Conservation (phyloP, 257 asterid species). For the Solanum sparsipilum region DNA sequence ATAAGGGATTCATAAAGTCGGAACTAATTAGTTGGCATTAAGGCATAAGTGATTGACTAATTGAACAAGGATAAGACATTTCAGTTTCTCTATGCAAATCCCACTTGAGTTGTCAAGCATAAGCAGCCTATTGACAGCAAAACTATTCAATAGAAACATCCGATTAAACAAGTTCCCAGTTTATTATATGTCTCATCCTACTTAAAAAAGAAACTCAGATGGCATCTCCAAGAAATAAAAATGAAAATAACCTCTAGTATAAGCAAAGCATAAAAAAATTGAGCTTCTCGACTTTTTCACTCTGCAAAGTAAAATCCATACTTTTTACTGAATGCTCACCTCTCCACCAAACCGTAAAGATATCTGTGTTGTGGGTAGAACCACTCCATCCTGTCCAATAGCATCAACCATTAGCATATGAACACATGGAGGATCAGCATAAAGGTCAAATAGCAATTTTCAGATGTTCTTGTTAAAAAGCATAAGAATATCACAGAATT, state of each 20-base stretch:
- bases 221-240: neutral
- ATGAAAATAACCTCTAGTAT: neutral
- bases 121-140: neutral
- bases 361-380: constrained; percentile 70
- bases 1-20: neutral
- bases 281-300: neutral
- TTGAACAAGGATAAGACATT: neutral
- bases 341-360: constrained; percentile 91
- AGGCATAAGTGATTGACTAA: neutral
- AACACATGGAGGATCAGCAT: neutral
- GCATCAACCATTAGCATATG: constrained; percentile 4
- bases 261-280: neutral
- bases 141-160: neutral
- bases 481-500: neutral
- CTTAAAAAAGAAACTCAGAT: neutral
- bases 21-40: neutral
- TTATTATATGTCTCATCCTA: neutral
- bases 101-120: neutral
- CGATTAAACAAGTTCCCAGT: neutral
- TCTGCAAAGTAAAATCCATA: neutral
- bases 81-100: neutral
- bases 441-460: neutral
- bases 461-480: neutral
- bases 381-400: constrained; percentile 77
- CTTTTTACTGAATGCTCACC: constrained; percentile 36